Evolutionary conservation across 2,329 filamentous ascomycete genomes (phyloP), one percentile per base, ranked within the genome.

Genomic region (Paraphoma sp.): DNA sequence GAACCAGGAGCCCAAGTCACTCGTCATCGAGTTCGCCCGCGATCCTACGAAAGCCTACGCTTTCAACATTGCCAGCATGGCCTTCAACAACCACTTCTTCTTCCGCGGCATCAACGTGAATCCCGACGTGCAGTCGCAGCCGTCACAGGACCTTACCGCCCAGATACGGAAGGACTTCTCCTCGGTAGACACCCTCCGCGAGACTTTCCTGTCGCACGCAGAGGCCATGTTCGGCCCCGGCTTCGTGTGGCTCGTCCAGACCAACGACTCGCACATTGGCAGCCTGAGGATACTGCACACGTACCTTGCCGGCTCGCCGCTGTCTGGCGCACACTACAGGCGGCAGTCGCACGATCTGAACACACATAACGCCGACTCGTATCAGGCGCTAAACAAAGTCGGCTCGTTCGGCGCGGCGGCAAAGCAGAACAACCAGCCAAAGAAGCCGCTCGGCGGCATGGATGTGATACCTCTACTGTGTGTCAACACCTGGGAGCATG

Each of bases 21-120:
- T 97, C 72, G 79, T 91, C 72, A 83, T 94, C 71, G 83, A 87
- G 71, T 89, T 89, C 56, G 91, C 94, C 57, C 92, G 93, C 77
- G 86, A 95, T 71, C 89, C 94, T 44, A 83, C 84, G 65, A 83
- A 86, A 61, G 95, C 95, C 42, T 84, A 89, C 67, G 82, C 89
- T 75, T 99, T 99, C 87, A 99, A 98, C 85, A 87, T 96, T 77
- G 95, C 95, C 77, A 96, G 92, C 69, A 96, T 96, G 91, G 91
- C 92, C 53, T 90, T 91, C 84, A 98, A 98, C 86, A 97, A 88
- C 78, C 84, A 88, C 75, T 89, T 92, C 82, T 94, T 92, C 86
- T 93, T 94, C 84, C 76, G 85, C 65, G 79, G 83, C 60, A 76
- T 88, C 49, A 71, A 70, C 59, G 63, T 65, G 17, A 65, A 68